phyloP scores from a whole-genome alignment of 345 rosid genomes.

The Citrus inodora region DNA sequence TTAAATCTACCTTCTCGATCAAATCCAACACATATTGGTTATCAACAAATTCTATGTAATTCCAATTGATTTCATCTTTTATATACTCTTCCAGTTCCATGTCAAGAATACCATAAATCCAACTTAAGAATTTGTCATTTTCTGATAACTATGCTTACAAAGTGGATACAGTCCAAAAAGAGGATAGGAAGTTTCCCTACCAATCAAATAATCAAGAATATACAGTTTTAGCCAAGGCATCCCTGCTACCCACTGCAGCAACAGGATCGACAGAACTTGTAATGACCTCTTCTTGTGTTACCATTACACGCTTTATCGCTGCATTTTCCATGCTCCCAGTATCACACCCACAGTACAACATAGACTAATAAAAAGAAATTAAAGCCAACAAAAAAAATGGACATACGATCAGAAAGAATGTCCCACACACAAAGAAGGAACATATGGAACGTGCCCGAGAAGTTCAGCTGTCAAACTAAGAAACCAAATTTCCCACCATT shows the following conservation, averaged over 20 bases:
- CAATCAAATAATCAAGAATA: background rate
- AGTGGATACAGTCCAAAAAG: background rate
- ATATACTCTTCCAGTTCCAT: constrained; percentile 81
- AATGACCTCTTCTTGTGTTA: constrained; percentile 96
- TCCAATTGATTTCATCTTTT: constrained; percentile 73
- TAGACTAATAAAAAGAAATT: constrained; percentile 7
- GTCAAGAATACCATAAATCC: constrained; percentile 23
- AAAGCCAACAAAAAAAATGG: constrained; percentile 16
- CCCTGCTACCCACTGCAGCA: constrained; percentile 79
- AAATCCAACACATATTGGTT: constrained; percentile 79
- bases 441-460: constrained; percentile 50
- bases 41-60: constrained; percentile 74
- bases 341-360: constrained; percentile 56
- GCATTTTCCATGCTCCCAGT: constrained; percentile 90
- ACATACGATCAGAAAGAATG: constrained; percentile 19
- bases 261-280: constrained; percentile 90
- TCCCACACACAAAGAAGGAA: constrained; percentile 6
- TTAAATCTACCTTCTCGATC: constrained; percentile 51
- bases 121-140: too few species aligned
- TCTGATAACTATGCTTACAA: background rate
- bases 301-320: constrained; percentile 95
- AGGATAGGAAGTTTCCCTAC: background rate
- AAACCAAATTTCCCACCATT: constrained; percentile 84
- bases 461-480: constrained; percentile 82
- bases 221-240: background rate